A percentile compares a stretch with the other conserved stretches of the same genome.
Conservation (phyloP, 108 stramenopile species). For the Chaetoceros tenuissimus region DNA sequence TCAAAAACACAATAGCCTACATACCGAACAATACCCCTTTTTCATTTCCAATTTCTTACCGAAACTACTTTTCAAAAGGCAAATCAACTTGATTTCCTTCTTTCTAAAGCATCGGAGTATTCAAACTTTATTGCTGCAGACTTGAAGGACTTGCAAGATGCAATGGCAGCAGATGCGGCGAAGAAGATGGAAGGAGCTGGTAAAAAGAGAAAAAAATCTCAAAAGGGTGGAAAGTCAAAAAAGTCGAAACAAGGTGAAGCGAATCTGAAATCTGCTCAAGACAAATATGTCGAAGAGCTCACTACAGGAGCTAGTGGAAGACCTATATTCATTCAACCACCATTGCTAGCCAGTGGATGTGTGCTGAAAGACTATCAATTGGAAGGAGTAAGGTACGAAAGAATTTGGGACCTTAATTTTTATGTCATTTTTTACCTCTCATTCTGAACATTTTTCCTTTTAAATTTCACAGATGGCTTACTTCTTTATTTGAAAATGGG, state of each 20-base stretch:
- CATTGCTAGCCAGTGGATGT: constrained; percentile 64
- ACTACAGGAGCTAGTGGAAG: constrained; percentile 20
- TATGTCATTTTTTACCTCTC: too few relatives aligned
- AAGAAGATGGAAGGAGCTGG: constrained; percentile 33
- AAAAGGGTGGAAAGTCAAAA: constrained; percentile 40
- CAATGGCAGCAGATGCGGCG: constrained; percentile 45
- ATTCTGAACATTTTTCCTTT: too few relatives aligned
- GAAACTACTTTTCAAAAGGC: constrained; percentile 10
- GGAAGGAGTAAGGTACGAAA: constrained; percentile 85
- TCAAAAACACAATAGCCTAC: neutral
- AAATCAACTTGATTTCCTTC: constrained; percentile 78
- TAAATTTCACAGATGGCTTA: too few relatives aligned
- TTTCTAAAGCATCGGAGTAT: constrained; percentile 76
- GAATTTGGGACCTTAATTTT: too few relatives aligned
- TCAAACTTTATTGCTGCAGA: constrained; percentile 79
- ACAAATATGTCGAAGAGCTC: constrained; percentile 31
- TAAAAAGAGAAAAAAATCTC: constrained; percentile 30
- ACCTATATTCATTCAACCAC: constrained; percentile 79
- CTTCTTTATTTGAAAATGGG: constrained; percentile 95
- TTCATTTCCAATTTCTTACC: neutral
- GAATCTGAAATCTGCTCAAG: constrained; percentile 48
- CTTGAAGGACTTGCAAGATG: constrained; percentile 68
- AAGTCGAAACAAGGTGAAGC: constrained; percentile 40
- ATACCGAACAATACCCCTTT: neutral
- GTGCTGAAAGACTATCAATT: constrained; percentile 78